Percentiles rank a stretch among this genome's conserved stretches.
These are phyloP conservation scores for Ganoderma leucocontextum DNA, from an alignment of 1,284 basidiomycete genomes.

Conservation along the genomic window DNA sequence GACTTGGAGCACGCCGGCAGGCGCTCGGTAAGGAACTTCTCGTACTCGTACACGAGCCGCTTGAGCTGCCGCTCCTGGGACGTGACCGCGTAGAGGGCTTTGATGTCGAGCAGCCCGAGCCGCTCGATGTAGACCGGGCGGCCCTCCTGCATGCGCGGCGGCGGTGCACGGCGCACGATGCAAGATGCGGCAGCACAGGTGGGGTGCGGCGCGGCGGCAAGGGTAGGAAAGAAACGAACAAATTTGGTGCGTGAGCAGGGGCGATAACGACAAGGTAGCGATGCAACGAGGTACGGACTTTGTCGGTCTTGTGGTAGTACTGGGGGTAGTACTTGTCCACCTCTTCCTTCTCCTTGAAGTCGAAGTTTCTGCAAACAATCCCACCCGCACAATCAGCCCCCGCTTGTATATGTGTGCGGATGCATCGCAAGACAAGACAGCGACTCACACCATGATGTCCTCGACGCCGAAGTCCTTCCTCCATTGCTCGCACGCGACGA, in stretches of 20 bases:
- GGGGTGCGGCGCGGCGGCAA: not conserved
- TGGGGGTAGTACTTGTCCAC: slow-evolving; percentile 97
- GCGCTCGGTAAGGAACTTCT: slow-evolving; percentile 83
- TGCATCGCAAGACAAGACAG: slow-evolving; percentile 24
- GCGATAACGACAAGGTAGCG: not conserved
- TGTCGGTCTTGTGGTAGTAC: slow-evolving; percentile 97
- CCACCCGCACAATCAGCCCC: slow-evolving; percentile 2
- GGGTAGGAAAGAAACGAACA: not conserved
- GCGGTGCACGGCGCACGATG: not conserved
- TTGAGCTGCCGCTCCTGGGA: slow-evolving; percentile 91
- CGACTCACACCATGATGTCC: slow-evolving; percentile 80
- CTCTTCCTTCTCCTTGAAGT: slow-evolving; percentile 85
- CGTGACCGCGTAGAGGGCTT: slow-evolving; percentile 83
- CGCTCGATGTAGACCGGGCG: slow-evolving; percentile 96
- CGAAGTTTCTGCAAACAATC: slow-evolving; percentile 71
- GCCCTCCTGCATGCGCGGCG: slow-evolving; percentile 73
- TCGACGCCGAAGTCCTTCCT: slow-evolving; percentile 90
- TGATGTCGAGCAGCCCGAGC: slow-evolving; percentile 90
- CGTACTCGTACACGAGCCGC: slow-evolving; percentile 94
- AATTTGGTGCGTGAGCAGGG: not conserved
- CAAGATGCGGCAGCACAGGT: not conserved
- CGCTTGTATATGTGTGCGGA: not conserved
- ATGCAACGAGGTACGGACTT: slow-evolving; percentile 52
- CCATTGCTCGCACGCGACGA: slow-evolving; percentile 89
- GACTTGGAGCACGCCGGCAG: slow-evolving; percentile 84